Evolutionary conservation across 257 asterid species (phyloP), one percentile per base, ranked within the genome.

Genomic region (Linaria vulgaris): DNA sequence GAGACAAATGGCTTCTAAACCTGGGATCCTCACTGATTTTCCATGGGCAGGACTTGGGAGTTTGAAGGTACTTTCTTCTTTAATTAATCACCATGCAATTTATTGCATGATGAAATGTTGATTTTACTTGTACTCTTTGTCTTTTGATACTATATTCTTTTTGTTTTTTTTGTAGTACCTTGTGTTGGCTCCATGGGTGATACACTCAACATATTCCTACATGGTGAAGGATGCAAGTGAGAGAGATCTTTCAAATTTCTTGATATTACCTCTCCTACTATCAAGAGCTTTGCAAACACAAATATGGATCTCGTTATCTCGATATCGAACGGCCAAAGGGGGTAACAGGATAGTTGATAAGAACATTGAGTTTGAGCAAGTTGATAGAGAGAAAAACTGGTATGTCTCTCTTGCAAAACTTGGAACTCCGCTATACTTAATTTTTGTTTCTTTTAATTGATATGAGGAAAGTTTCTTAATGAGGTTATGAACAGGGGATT

Each of bases 351-450:
- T 90, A 5, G 88, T 90, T 22, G 94, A 90, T 31, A 84, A 79
- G 74, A 66, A 52, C 70, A 90, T 90, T 31, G 97, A 90, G 12
- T 90, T 90, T 48, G 97, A 88, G 3, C 97, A 90, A 64, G 88
- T 90, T 47, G 56, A 64, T 37, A 19, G 97, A 37, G 97, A 90
- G 74, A 70, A 87, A 46, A 90, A 84, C 54, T 90, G 96, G 56
- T 44, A 19, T 19, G 41, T 27, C 34, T 27, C 34, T n/a, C n/a
- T 13, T 30, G 51, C 20, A 37, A 39, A 43, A 44, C 49, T 15
- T 34, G 38, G 15, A 34, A 30, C 16, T 59, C 13, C 16, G 62
- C 5, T 11, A 22, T 23, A 20, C 15, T 25, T 1, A 8, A 12
- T 22, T 34, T 24, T 1, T 5, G 27, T 15, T 16, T 1, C 15